Conservation (phyloP, 2,329 filamentous ascomycete species). For the Geosmithia morbida region DNA sequence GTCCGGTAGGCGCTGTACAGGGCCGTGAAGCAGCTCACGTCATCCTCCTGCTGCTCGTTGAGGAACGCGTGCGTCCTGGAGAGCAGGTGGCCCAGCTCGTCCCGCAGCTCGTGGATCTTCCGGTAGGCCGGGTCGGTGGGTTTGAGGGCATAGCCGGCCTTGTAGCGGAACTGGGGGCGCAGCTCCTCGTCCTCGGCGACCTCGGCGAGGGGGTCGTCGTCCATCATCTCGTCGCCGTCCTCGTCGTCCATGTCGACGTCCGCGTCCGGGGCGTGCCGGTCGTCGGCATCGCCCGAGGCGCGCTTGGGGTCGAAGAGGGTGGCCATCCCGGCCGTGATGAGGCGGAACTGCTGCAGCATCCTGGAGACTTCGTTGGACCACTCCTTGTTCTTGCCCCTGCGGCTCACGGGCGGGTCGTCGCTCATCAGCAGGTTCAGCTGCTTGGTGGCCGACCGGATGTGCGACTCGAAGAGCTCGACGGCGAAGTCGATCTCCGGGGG, state of each 20-base stretch:
- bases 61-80: conserved; percentile 79
- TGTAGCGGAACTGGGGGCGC: conserved; percentile 76
- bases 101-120: conserved; percentile 66
- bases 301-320: conserved; percentile 74
- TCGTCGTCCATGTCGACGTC: conserved; percentile 29
- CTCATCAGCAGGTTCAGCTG: conserved; percentile 69
- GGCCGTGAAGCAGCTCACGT: conserved; percentile 88
- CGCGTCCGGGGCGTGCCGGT: conserved; percentile 42
- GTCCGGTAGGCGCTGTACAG: conserved; percentile 85
- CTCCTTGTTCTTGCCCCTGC: conserved; percentile 92
- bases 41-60: conserved; percentile 74
- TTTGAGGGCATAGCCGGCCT: conserved; percentile 70
- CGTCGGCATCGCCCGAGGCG: conserved; percentile 41
- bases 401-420: conserved; percentile 66
- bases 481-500: conserved; percentile 76
- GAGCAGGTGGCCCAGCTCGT: conserved; percentile 64
- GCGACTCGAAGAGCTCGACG: conserved; percentile 73
- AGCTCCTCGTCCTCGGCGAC: conserved; percentile 69
- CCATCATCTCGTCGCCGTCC: conserved; percentile 21
- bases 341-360: conserved; percentile 71
- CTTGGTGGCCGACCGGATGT: conserved; percentile 61
- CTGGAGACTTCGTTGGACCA: conserved; percentile 96
- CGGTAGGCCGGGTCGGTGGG: conserved; percentile 43
- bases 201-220: conserved; percentile 43
- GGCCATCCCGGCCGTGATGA: conserved; percentile 84